These are phyloP conservation scores for Caryopteris hybrid DNA, from an alignment of 305 asterid genomes.

Conservation along the genomic window DNA sequence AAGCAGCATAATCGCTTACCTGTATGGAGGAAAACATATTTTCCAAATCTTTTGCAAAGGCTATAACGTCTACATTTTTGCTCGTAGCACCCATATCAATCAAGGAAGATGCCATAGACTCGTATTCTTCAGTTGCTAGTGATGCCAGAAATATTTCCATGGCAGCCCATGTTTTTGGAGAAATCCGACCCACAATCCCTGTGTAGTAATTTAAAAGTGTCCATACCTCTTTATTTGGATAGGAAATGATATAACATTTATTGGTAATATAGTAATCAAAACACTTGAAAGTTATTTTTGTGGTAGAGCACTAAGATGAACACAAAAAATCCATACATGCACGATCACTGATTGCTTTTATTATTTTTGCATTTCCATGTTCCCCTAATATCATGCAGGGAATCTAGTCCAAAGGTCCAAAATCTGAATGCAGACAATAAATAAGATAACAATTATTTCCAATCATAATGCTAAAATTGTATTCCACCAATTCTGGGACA, in stretches of 20 bases:
- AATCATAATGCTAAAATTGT: neutral
- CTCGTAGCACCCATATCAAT: slow-evolving; percentile 96
- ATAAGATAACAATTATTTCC: neutral
- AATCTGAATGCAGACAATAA: neutral
- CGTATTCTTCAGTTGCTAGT: slow-evolving; percentile 70
- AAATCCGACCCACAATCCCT: slow-evolving; percentile 97
- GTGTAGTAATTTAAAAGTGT: slow-evolving; percentile 19
- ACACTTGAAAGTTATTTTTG: neutral
- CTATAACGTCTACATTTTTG: slow-evolving; percentile 59
- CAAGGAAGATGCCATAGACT: slow-evolving; percentile 88
- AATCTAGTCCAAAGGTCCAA: neutral
- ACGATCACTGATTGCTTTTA: neutral
- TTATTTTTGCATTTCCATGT: neutral
- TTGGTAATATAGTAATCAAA: neutral
- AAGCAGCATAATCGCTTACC: slow-evolving; percentile 37
- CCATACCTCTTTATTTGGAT: slow-evolving; percentile 2
- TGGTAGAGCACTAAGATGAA: neutral
- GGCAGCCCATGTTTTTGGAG: slow-evolving; percentile 95
- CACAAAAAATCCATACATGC: neutral
- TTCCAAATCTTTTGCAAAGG: slow-evolving; percentile 82
- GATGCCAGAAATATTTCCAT: slow-evolving; percentile 88
- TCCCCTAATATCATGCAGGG: neutral
- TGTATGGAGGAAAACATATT: slow-evolving; percentile 80
- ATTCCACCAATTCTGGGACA: neutral
- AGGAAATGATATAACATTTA: neutral